Evolutionary conservation across 176 grass and related monocot genomes (phyloP), one percentile per base, ranked within the genome.

Genomic region (Cenchrus americanus): DNA sequence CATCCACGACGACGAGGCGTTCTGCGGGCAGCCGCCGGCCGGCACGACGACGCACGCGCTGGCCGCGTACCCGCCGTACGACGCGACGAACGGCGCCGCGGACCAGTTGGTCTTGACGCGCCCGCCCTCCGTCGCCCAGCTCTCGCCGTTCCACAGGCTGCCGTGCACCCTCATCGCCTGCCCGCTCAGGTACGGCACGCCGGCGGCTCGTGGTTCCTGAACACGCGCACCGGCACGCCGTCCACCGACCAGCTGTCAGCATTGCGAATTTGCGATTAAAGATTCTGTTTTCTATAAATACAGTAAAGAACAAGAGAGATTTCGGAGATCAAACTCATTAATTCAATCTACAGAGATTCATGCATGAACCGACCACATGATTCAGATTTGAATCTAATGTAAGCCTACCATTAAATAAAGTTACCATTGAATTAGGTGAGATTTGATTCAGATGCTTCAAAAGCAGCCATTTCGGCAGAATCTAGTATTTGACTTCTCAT

Each of bases 61-160:
- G 55, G 44, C 48, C 10, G 14, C 47, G 84, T 86, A 90, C 11
- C 37, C 13, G 1, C 76, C 19, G 62, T 92, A 88, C 40, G 82
- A 76, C 64, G 87, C 68, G 14, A 75, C 86, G 81, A 92, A 90
- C 42, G 88, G 86, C 9, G 62, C 76, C 53, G 66, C 40, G 10
- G 76, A 8, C 94, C 91, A 87, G 71, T 89, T 59, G 58, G 68
- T 83, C 83, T 93, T 93, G 47, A 83, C 83, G 19, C 52, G 66
- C 0, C 90, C 93, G 40, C 90, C 87, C 30, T 66, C 54, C 22
- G 85, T 92, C 73, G 93, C 88, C 85, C 85, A 95, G 48, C 21
- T 41, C 30, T 88, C 66, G 58, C 75, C 88, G 61, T 92, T 46
- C 88, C 93, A 86, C 54, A 88, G 59, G 26, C 82, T 90, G 5